Percentiles rank a stretch among this genome's conserved stretches.
Conservation (phyloP, 257 asterid species). For the Haberlea rhodopensis region DNA sequence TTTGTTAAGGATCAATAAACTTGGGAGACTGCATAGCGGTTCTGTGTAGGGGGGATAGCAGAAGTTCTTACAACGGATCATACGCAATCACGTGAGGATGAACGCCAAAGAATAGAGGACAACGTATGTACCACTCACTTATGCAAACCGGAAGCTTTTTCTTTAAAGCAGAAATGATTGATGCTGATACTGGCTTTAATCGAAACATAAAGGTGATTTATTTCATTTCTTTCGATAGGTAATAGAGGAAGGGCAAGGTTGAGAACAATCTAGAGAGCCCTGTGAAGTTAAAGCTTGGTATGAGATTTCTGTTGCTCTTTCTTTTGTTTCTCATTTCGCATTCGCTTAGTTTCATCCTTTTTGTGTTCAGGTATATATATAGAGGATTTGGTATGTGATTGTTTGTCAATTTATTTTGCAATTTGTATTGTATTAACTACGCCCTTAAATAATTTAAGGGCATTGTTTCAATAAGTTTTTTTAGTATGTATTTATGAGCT, state of each 20-base stretch:
- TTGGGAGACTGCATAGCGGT: slow-evolving; percentile 91
- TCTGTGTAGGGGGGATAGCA: slow-evolving; percentile 49
- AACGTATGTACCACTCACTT: slow-evolving; percentile 41
- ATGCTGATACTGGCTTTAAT: not conserved
- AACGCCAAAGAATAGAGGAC: slow-evolving; percentile 70
- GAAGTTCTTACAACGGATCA: slow-evolving; percentile 75
- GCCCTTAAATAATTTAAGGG: too few relatives aligned
- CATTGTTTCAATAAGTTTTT: too few relatives aligned
- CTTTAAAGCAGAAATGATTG: slow-evolving; percentile 7
- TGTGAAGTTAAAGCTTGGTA: slow-evolving; percentile 93
- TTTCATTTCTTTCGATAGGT: slow-evolving; percentile 52
- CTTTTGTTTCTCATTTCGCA: slow-evolving; percentile 20
- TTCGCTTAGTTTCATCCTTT: slow-evolving; percentile 18
- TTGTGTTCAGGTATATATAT: too few relatives aligned
- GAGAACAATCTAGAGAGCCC: slow-evolving; percentile 97
- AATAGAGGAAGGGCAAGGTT: slow-evolving; percentile 75
- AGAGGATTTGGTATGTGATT: too few relatives aligned
- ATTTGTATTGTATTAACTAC: too few relatives aligned
- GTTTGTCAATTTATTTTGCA: too few relatives aligned
- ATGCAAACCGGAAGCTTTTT: slow-evolving; percentile 14
- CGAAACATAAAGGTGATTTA: slow-evolving; percentile 6
- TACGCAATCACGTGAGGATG: slow-evolving; percentile 64
- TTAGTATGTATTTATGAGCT: too few relatives aligned
- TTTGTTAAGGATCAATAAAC: slow-evolving; percentile 21
- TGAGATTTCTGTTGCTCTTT: slow-evolving; percentile 17